Base-by-base conservation (phyloP, 441 rosid species). In the Rhodomyrtus psidioides region DNA sequence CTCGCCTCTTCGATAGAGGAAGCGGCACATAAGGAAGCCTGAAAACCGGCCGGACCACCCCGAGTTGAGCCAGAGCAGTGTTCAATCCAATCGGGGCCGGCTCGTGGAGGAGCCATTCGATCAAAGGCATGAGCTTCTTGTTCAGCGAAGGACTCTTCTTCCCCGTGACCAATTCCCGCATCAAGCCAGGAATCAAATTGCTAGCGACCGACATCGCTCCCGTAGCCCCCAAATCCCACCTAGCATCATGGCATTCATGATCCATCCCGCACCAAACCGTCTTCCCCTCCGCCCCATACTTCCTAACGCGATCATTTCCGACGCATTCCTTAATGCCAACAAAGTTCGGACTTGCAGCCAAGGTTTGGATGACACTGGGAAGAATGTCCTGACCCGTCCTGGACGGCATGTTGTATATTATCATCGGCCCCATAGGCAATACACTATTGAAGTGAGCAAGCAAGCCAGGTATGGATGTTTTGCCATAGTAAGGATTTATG, bases 371-470 rank as follows among this genome's bases (percentile, higher is more conserved):
- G 39, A 91, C 95, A 2, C 56, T 86, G 0, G 97, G 95, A 3
- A 93, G 96, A 23, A 97, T 96, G 82, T 96, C 98, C 89, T 97
- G 98, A 84, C 98, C 97, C 1, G 98, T 94, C 86, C 97, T 88
- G 16, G 94, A 93, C 5, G 98, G 99, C 7, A 96, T 96, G 57
- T 96, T 97, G 93, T 96, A 96, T 79, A 97, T 91, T 56, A 96
- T 95, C 30, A 95, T 92, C 1, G 98, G 98, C 26, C 98, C 99
- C 93, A 97, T 94, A 8, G 93, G 95, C 54, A 97, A 90, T 83
- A 97, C 96, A 4, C 94, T 90, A 0, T 91, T 91, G n/a, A 97
- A 95, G 91, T 96, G 99, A 55, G 95, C 89, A 46, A 93, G 88
- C 92, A 94, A 83, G 60, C 98, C 98, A 57, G 94, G 95, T n/a